phyloP scores from a whole-genome alignment of 768 basidiomycete species.

The Boletellus ananas region DNA sequence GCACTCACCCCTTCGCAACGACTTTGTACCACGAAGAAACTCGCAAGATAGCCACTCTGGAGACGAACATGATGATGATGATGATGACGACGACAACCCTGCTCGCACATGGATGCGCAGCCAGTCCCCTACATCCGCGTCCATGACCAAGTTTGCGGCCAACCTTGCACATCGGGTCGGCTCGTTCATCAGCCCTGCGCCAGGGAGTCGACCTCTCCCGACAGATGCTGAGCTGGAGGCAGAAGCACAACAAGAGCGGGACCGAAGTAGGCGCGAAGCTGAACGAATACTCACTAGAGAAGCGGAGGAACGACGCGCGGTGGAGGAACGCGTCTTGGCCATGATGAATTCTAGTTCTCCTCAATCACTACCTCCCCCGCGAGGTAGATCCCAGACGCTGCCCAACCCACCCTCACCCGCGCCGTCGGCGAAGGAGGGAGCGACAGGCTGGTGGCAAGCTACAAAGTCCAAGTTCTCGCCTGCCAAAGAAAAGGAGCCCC shows the following conservation, averaged over 20 bases:
- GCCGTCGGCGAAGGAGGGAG: conserved; percentile 57
- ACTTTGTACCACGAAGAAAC: conserved; percentile 45
- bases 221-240: conserved; percentile 81
- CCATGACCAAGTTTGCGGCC: conserved; percentile 69
- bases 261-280: conserved; percentile 70
- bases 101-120: conserved; percentile 31
- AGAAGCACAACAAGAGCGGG: conserved; percentile 74
- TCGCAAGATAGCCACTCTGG: conserved; percentile 48
- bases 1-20: conserved; percentile 70
- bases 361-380: conserved; percentile 52
- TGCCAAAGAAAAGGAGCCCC: conserved; percentile 64
- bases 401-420: conserved; percentile 61
- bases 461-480: conserved; percentile 77
- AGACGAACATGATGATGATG: conserved; percentile 40
- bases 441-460: conserved; percentile 63
- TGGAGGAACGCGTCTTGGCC: conserved; percentile 75
- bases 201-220: conserved; percentile 43
- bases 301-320: conserved; percentile 59
- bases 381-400: conserved; percentile 54
- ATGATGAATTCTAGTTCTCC: conserved; percentile 53
- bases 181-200: conserved; percentile 55
- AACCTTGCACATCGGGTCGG: conserved; percentile 75
- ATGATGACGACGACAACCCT: conserved; percentile 29
- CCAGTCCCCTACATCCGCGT: conserved; percentile 59
- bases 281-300: conserved; percentile 72